A percentile compares a stretch with the other conserved stretches of the same genome.
phyloP scores from a whole-genome alignment of 192 early-diverging fungal genomes.

The Pilaira anomala region DNA sequence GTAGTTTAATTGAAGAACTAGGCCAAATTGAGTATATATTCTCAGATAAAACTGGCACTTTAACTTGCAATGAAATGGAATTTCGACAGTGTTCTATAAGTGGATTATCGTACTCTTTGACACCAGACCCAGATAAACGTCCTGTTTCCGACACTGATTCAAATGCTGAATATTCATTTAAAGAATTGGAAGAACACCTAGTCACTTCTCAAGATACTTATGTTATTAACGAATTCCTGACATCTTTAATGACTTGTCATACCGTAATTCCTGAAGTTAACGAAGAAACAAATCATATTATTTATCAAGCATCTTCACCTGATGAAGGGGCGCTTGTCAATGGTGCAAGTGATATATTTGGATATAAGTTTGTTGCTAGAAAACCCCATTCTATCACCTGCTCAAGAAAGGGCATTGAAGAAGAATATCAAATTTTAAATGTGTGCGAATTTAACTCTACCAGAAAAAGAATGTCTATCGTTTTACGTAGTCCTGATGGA shows the following conservation, averaged over 20 bases:
- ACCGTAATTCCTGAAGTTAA: conserved; percentile 87
- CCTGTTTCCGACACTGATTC: conserved; percentile 60
- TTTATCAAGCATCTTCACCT: conserved; percentile 92
- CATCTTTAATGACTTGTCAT: conserved; percentile 87
- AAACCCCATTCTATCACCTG: conserved; percentile 56
- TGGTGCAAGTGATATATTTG: conserved; percentile 48
- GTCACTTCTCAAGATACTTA: conserved; percentile 48
- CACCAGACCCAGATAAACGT: conserved; percentile 80
- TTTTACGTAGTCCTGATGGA: conserved; percentile 81
- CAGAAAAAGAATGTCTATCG: conserved; percentile 90
- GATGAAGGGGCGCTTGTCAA: conserved; percentile 90
- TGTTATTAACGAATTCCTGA: conserved; percentile 86
- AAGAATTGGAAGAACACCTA: conserved; percentile 57
- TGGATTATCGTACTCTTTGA: conserved; percentile 83
- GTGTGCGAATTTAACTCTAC: conserved; percentile 96
- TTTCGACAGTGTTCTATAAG: conserved; percentile 86
- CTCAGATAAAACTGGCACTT: conserved; percentile 35
- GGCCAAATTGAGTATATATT: conserved; percentile 86
- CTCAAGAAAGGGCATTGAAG: conserved; percentile 35
- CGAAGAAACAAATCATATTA: conserved; percentile 61
- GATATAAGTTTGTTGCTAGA: conserved; percentile 63
- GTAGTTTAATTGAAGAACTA: conserved; percentile 84
- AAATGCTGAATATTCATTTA: conserved; percentile 59
- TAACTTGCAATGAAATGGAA: conserved; percentile 55
- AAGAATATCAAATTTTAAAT: conserved; percentile 84